Evolutionary conservation across 2,329 filamentous ascomycete genomes (phyloP).

Genomic region (Pseudogymnoascus sp.): DNA sequence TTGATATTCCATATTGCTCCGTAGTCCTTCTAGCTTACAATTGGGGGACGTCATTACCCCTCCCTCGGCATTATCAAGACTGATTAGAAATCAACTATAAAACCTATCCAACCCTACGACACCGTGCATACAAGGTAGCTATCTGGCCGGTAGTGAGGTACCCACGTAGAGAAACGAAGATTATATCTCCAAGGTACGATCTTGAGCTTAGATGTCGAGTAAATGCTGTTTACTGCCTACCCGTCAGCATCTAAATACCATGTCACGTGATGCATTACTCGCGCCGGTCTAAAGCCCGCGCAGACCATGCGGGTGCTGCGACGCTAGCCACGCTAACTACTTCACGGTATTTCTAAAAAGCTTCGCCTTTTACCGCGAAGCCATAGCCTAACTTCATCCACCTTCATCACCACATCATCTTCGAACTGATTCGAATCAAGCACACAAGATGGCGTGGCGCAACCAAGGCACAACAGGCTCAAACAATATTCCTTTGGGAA

Average conservation of each 20-base stretch:
- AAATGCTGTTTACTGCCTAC: not conserved
- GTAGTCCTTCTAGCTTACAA: not conserved
- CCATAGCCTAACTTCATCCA: conserved; percentile 5
- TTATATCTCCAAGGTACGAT: not conserved
- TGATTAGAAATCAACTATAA: not conserved
- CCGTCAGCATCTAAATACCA: not conserved
- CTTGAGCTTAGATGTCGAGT: not conserved
- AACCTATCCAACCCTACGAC: not conserved
- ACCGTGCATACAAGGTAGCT: not conserved
- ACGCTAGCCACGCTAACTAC: not conserved
- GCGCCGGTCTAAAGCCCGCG: not conserved
- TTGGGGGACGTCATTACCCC: not conserved
- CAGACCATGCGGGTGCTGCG: not conserved
- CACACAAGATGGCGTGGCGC: conserved; percentile 50
- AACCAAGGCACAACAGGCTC: conserved; percentile 87
- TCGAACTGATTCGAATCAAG: not conserved
- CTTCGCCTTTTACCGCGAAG: not conserved
- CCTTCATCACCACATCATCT: conserved; percentile 3
- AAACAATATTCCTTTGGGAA: conserved; percentile 94
- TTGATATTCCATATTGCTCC: not conserved
- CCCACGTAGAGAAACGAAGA: not conserved
- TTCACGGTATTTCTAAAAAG: not conserved
- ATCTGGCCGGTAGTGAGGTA: not conserved
- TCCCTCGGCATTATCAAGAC: not conserved
- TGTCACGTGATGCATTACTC: not conserved